These are phyloP conservation scores for Chalciporus chontae DNA, from an alignment of 768 basidiomycete species.

Conservation along the genomic window DNA sequence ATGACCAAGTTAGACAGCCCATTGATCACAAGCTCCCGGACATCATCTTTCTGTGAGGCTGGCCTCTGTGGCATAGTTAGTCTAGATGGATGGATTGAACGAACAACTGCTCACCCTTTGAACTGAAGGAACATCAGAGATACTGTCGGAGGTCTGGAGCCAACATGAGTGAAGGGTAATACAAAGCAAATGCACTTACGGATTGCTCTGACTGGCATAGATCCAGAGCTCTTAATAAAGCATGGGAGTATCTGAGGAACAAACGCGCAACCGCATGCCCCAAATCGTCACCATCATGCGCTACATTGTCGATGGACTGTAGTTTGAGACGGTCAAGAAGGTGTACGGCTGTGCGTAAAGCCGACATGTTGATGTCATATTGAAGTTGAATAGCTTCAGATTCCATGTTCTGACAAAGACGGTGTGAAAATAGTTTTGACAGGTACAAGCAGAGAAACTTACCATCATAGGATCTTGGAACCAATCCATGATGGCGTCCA, in stretches of 20 bases:
- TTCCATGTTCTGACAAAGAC: conserved; percentile 32
- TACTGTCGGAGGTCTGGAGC: conserved; percentile 44
- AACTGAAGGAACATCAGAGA: conserved; percentile 46
- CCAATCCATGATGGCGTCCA: conserved; percentile 82
- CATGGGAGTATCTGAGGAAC: conserved; percentile 73
- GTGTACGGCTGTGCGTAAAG: conserved; percentile 70
- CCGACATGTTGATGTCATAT: conserved; percentile 69
- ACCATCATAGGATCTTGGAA: conserved; percentile 54
- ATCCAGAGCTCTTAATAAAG: conserved; percentile 61
- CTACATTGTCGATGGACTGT: conserved; percentile 46
- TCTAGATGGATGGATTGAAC: not conserved
- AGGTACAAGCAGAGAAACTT: conserved; percentile 20
- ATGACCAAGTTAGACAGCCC: conserved; percentile 79
- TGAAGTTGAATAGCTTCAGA: conserved; percentile 37
- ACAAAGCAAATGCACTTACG: conserved; percentile 30
- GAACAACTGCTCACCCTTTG: conserved; percentile 36
- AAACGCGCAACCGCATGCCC: conserved; percentile 70
- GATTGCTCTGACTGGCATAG: conserved; percentile 43
- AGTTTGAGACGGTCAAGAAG: conserved; percentile 75
- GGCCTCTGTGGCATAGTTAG: conserved; percentile 35
- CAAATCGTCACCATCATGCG: conserved; percentile 57
- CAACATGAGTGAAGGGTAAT: conserved; percentile 2
- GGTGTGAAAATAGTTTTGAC: not conserved
- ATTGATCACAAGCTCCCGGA: conserved; percentile 74
- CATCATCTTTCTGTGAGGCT: conserved; percentile 50